These are phyloP conservation scores for Podochytrium sp. DNA, from an alignment of 192 early-diverging fungal species.

Conservation along the genomic window DNA sequence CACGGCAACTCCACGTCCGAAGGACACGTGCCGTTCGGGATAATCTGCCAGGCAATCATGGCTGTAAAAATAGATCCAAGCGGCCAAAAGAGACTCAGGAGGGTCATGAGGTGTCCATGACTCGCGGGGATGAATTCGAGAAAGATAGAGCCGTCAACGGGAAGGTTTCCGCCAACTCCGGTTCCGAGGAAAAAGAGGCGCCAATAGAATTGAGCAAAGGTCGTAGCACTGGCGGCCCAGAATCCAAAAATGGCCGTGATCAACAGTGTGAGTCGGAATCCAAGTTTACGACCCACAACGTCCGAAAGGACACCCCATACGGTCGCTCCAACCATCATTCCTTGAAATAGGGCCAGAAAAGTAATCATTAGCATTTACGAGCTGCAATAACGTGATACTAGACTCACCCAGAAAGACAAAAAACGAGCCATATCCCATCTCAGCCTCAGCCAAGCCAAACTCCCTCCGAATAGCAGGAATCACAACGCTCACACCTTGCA, in stretches of 20 bases:
- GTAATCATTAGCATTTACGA: neutral
- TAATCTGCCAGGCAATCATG: constrained; percentile 60
- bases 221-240: constrained; percentile 67
- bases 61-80: constrained; percentile 78
- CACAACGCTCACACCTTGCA: constrained; percentile 71
- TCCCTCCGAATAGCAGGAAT: constrained; percentile 77
- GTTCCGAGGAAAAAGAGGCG: constrained; percentile 72
- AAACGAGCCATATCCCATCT: constrained; percentile 56
- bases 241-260: constrained; percentile 74
- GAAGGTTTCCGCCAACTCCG: constrained; percentile 73
- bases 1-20: neutral
- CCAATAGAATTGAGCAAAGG: constrained; percentile 65
- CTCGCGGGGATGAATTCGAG: constrained; percentile 83
- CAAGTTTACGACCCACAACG: constrained; percentile 69
- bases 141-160: constrained; percentile 74
- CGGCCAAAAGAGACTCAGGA: constrained; percentile 85
- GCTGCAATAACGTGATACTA: neutral
- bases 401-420: constrained; percentile 3
- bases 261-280: constrained; percentile 77
- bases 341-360: constrained; percentile 68
- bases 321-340: constrained; percentile 82
- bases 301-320: constrained; percentile 83
- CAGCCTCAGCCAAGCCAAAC: constrained; percentile 66
- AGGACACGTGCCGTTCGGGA: constrained; percentile 59
- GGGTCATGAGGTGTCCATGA: constrained; percentile 79